Evolutionary conservation across 106 monocot genomes (phyloP), one percentile per base, ranked within the genome.

Genomic region (Dioscorea dumetorum): DNA sequence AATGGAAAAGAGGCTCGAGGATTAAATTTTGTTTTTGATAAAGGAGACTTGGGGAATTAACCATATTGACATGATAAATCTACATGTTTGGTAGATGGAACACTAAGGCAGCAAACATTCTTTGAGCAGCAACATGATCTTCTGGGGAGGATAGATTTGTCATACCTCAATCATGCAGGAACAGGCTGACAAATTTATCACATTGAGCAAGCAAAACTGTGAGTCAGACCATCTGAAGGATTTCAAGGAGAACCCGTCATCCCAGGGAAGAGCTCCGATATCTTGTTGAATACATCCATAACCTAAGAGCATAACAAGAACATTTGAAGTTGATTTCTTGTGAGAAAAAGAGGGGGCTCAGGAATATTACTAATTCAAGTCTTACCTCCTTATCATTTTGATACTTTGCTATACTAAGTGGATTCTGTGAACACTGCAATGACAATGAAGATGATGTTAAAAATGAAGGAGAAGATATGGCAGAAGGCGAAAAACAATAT

Each of bases 371-470:
- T 32, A 22, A 50, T 35, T 59, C 53, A 57, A 57, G 32, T 17
- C 73, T 75, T 62, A 99, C 97, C 97, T 99, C 97, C 70, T 87
- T 84, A 76, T 99, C 97, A 76, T 92, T 86, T 62, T 99, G 97
- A 75, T 99, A 99, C 71, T 99, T 99, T n/a, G 82, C 71, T 63
- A 99, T 92, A 67, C 82, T 99, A 21, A 90, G 69, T 8, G 97
- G 97, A 60, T 99, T 90, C 68, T 99, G 89, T 22, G 97, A 99
- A 69, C 89, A 92, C 97, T 99, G 92, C 49, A 75, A 67, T 41
- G 77, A 49, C 8, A 23, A 54, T 54, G 54, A 54, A 54, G 19
- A 54, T 49, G 72, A 75, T 48, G 56, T 51, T 20, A 33, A 49
- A 65, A 57, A 0, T 24, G 22, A 28, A 61, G 28, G 54, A 1